Evolutionary conservation across 208 protist genomes (phyloP), one percentile per base, ranked within the genome.

Genomic region (Porcisia deanei): DNA sequence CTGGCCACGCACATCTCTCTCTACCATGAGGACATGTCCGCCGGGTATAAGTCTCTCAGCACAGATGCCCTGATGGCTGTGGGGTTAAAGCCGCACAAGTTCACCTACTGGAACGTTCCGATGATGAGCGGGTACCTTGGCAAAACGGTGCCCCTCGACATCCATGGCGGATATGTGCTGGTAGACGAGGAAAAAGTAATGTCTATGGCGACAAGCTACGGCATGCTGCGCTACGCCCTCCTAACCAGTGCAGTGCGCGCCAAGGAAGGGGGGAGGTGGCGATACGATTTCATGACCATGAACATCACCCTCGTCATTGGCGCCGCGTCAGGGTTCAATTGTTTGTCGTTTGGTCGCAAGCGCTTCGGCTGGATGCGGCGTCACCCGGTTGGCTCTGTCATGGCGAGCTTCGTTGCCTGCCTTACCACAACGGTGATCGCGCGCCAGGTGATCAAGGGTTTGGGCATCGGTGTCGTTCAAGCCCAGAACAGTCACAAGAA

Each of bases 241-340:
- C 82, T 94, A 18, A 77, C 88, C 25, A 80, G 85, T 45, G 91
- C 91, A 0, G 88, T 90, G 52, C 91, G 91, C 3, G 87, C 85
- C 22, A 83, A 84, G 73, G 84, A 90, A 66, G 91, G 91, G 39
- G 91, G 91, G 25, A 81, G 91, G 30, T 94, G 87, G 89, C 85
- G 88, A 5, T 96, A 96, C 75, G 91, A 96, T 68, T 94, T 93
- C 71, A 88, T 79, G 73, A 88, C 88, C 20, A 96, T 96, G 91
- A 96, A 96, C 80, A 39, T 78, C n/a, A 85, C 89, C 12, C 88
- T 96, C 43, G 77, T 73, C 45, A 59, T 88, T 8, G 91, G 89
- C 18, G 80, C 81, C 10, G 80, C 73, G 1, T 76, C 68, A 25
- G 91, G 91, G 37, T 86, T 88, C 49, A 73, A 20, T 22, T 57